Evolutionary conservation across 2,329 filamentous ascomycete species (phyloP), one percentile per base, ranked within the genome.

Genomic region (Trichoderma sp.): DNA sequence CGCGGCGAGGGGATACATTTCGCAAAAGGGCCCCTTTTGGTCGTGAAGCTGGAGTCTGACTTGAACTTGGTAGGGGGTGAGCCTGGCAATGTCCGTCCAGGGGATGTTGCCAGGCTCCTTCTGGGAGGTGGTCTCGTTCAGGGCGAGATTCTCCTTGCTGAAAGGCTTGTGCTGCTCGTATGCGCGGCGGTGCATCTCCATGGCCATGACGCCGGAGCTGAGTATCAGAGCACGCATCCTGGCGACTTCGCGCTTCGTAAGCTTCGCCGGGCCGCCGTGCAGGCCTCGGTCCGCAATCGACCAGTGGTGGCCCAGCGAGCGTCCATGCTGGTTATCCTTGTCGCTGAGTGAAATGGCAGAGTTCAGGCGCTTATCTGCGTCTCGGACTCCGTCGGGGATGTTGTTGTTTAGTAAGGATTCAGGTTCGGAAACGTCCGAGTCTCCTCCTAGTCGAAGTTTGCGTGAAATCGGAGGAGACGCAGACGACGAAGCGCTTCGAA

Each of bases 201-300:
- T 89, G 0, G 95, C 94, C 80, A 96, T 97, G 76, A 97, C 90
- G n/a, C 94, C 94, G 0, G 93, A 93, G 72, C 90, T 92, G 27
- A 97, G 83, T 52, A 97, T 87, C 10, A 96, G 84, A 0, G 93
- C 88, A 69, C 89, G 87, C 2, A 94, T 85, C n/a, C 93, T 89
- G 19, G 92, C 91, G 65, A 97, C 86, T 74, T 97, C 95, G n/a
- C 88, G 87, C 74, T 86, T 88, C 11, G 85, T 89, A 35, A 92
- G 72, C 29, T 73, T 75, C 21, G 72, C 70, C 37, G 77, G 80
- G 21, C 81, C 79, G 21, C 81, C 79, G 6, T 77, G 76, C 4
- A 79, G 76, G 4, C 77, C 73, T 63, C 80, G 81, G 64, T 85
- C 82, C 1, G 83, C 82, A 37, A 88, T 84, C 2, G 83, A 84